A percentile compares a stretch with the other conserved stretches of the same genome.
Conservation (phyloP, 2,329 filamentous ascomycete genomes). For the Trichoderma semiorbis region DNA sequence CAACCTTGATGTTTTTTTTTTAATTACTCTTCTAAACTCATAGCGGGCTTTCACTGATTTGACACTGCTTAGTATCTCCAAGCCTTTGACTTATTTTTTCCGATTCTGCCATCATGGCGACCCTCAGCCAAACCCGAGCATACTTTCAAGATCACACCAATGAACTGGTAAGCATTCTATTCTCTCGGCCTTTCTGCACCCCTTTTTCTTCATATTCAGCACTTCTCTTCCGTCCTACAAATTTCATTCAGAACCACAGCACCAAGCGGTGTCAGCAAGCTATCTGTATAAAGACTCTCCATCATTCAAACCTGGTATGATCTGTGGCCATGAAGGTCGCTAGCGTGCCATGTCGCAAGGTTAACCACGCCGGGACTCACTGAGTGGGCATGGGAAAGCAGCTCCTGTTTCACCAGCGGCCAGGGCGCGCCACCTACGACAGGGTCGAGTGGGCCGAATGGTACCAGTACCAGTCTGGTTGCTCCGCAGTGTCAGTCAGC, state of each 20-base stretch:
- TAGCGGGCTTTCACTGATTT: neutral
- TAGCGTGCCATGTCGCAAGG: slow-evolving; percentile 39
- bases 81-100: slow-evolving; percentile 16
- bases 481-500: slow-evolving; percentile 5
- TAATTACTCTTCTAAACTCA: neutral
- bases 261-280: slow-evolving; percentile 15
- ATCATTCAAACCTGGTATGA: slow-evolving; percentile 1
- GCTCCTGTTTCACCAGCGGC: slow-evolving; percentile 51
- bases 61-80: neutral
- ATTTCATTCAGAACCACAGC: neutral
- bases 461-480: neutral
- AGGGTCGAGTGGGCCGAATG: slow-evolving; percentile 26
- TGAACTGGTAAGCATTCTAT: slow-evolving; percentile 28
- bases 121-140: slow-evolving; percentile 28
- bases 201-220: neutral
- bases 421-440: slow-evolving; percentile 34
- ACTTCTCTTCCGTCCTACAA: neutral
- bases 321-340: slow-evolving; percentile 4
- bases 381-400: slow-evolving; percentile 46
- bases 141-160: slow-evolving; percentile 31
- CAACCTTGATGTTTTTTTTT: neutral
- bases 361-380: slow-evolving; percentile 42
- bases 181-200: neutral
- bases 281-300: neutral
- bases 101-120: slow-evolving; percentile 30